Conservation (phyloP, 2,329 filamentous ascomycete species). For the Chaetomium globosum region DNA sequence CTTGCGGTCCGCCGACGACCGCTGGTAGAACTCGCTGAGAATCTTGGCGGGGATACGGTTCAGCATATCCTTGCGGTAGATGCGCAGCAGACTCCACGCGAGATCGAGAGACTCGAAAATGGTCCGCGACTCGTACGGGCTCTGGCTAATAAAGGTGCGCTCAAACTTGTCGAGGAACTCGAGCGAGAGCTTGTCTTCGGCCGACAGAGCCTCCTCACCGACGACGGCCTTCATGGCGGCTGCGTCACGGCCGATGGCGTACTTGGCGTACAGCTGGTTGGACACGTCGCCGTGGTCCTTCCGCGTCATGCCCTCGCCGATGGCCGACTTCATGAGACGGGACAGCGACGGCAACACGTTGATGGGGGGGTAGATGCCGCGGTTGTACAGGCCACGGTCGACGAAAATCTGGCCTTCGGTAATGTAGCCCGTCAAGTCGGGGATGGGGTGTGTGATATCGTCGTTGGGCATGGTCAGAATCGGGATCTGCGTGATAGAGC, state of each 20-base stretch:
- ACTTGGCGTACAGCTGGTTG: conserved; percentile 99
- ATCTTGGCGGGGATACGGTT: conserved; percentile 89
- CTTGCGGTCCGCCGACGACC: conserved; percentile 65
- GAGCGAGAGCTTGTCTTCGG: conserved; percentile 96
- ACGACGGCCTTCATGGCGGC: conserved; percentile 99
- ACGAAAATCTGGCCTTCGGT: conserved; percentile 99
- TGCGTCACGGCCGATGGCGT: conserved; percentile 97
- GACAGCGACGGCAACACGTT: conserved; percentile 97
- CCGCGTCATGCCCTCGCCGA: conserved; percentile 94
- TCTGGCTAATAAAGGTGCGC: conserved; percentile 89
- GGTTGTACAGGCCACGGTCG: conserved; percentile 91
- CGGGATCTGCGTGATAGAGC: conserved; percentile 98
- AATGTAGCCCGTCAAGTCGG: conserved; percentile 98
- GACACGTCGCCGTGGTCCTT: conserved; percentile 98
- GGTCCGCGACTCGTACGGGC: conserved; percentile 84
- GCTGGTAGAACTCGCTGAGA: conserved; percentile 80
- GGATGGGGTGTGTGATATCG: conserved; percentile 98
- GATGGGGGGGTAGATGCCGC: conserved; percentile 97
- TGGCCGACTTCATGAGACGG: conserved; percentile 99
- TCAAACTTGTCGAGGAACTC: conserved; percentile 99
- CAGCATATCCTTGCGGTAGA: conserved; percentile 96
- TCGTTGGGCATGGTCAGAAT: conserved; percentile 99
- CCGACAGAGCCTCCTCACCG: conserved; percentile 92
- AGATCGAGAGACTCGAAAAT: conserved; percentile 95
- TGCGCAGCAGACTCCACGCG: conserved; percentile 93